These are phyloP conservation scores for Citrullus mucosospermus DNA, from an alignment of 306 rosid species.

Conservation along the genomic window DNA sequence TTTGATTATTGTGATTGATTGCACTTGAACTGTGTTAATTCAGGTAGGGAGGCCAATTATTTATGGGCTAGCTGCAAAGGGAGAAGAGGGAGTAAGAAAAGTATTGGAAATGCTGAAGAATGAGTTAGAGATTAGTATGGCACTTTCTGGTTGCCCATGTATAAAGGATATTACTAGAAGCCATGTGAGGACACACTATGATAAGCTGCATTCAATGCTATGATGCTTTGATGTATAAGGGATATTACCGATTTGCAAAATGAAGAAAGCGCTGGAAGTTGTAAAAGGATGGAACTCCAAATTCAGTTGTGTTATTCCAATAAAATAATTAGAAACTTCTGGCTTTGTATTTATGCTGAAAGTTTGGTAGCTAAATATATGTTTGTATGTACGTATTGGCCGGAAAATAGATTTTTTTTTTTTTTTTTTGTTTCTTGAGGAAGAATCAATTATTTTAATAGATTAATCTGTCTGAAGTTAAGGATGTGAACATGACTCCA, in stretches of 20 bases:
- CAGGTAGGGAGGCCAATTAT: slow-evolving; percentile 48
- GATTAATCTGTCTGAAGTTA: no score
- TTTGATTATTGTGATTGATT: not conserved
- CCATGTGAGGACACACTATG: slow-evolving; percentile 30
- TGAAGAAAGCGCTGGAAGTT: not conserved
- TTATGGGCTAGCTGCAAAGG: slow-evolving; percentile 40
- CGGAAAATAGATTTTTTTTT: no score
- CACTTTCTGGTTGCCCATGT: slow-evolving; percentile 37
- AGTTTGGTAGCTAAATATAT: no score
- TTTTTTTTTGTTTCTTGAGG: no score
- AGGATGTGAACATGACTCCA: slow-evolving; percentile 12
- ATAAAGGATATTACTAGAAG: slow-evolving; percentile 32
- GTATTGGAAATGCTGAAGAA: slow-evolving; percentile 43
- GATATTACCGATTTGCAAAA: not conserved
- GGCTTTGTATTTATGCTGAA: not conserved
- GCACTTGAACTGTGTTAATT: not conserved
- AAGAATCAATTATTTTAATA: no score
- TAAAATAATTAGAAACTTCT: not conserved
- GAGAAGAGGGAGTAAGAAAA: slow-evolving; percentile 38
- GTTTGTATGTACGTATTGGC: no score
- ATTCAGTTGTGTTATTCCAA: not conserved
- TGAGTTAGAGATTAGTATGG: slow-evolving; percentile 43
- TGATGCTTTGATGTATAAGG: not conserved
- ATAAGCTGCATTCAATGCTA: slow-evolving; percentile 31
- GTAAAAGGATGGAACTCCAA: not conserved